Base-by-base conservation (phyloP, 2,329 filamentous ascomycete genomes). In the Chaetomiaceae sp. region DNA sequence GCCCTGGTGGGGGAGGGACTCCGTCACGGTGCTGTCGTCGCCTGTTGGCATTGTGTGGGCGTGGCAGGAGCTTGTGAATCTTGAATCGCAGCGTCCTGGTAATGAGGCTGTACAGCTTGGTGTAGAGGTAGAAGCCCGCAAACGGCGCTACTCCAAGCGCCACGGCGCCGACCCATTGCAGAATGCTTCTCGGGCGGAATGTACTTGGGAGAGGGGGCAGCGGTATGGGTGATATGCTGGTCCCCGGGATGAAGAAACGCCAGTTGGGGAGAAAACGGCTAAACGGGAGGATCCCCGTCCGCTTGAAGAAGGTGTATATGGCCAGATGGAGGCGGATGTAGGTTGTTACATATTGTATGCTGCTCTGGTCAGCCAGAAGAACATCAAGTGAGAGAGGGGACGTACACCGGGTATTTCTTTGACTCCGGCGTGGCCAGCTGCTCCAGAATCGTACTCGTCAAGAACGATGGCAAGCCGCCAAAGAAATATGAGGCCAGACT, bases 171-270 rank as follows among this genome's bases (percentile, higher is more conserved):
- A 70, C 17, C 77, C 79, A 83, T 22, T 63, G 59, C 2, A 70
- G 51, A 4, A 81, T 39, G 14, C 73, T 72, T 4, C 65, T 56
- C 3, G 65, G 51, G 9, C 66, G 71, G 17, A 78, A 63, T 3
- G 72, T 69, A 4, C 67, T 57, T 0, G 72, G 71, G 0, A 71
- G 66, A 2, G 75, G 72, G 2, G 78, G 79, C 0, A 75, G 65
- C 1, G 69, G 64, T 25, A 82, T 75, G 0, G 78, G 78, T 0
- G 80, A 83, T 12, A 72, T 66, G 7, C 68, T 61, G 12, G 77
- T 75, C 44, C 82, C 83, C 0, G 81, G 80, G 17, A 83, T 62
- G 59, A 82, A 82, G 63, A 76, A 84, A 5, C 65, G 69, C 34
- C 69, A 68, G 7, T 63, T 65, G 0, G 81, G 80, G 3, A 82